phyloP scores from a whole-genome alignment of 1,284 basidiomycete species.

The Ustilago cynodontis region DNA sequence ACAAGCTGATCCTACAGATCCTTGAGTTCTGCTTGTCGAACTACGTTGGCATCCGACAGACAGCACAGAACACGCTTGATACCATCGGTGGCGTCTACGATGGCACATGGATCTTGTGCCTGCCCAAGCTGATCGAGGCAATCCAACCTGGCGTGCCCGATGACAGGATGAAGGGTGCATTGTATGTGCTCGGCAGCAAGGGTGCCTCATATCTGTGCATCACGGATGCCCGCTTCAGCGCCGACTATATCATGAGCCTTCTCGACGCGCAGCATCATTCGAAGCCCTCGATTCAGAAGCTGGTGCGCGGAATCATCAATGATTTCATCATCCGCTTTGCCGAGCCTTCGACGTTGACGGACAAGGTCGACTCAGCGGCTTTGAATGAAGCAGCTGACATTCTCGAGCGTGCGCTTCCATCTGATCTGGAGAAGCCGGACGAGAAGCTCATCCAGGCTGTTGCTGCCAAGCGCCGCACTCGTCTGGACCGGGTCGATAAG shows the following conservation, averaged over 20 bases:
- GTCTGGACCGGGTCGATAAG: constrained; percentile 69
- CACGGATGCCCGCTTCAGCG: constrained; percentile 78
- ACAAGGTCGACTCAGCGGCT: constrained; percentile 41
- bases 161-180: constrained; percentile 93
- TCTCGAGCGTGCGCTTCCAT: constrained; percentile 26
- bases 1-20: constrained; percentile 81
- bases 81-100: constrained; percentile 82
- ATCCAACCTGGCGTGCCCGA: constrained; percentile 76
- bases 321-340: constrained; percentile 73
- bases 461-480: constrained; percentile 60
- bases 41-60: constrained; percentile 72
- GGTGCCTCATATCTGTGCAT: constrained; percentile 71
- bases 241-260: constrained; percentile 78
- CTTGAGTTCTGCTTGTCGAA: constrained; percentile 80
- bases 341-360: constrained; percentile 64
- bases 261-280: constrained; percentile 90
- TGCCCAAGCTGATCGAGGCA: constrained; percentile 79
- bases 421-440: constrained; percentile 33
- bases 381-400: constrained; percentile 44
- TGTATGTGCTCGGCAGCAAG: constrained; percentile 88
- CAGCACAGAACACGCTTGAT: constrained; percentile 80
- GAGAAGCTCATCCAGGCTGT: constrained; percentile 66
- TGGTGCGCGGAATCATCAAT: constrained; percentile 80
- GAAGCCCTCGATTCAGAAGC: constrained; percentile 90
- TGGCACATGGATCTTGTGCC: constrained; percentile 80